Evolutionary conservation across 2,329 filamentous ascomycete species (phyloP).

Genomic region (Hymenoscyphus fructigenus): DNA sequence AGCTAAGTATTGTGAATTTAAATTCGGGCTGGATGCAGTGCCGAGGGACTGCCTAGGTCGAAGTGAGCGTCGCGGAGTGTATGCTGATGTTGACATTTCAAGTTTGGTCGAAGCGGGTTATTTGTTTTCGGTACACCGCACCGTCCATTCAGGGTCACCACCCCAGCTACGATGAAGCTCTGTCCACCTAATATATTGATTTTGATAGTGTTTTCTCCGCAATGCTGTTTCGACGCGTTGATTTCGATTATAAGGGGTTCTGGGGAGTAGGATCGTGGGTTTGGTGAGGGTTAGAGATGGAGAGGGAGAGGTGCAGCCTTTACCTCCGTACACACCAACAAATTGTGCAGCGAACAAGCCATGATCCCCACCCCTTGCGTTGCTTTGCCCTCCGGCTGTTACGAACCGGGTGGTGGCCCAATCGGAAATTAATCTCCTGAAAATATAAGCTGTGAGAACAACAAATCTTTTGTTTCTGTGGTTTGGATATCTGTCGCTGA

Average conservation of each 20-base stretch:
- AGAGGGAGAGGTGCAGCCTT: not conserved
- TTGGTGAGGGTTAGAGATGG: not conserved
- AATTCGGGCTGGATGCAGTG: slow-evolving; percentile 59
- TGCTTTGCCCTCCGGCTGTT: not conserved
- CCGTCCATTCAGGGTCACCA: not conserved
- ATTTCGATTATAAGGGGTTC: not conserved
- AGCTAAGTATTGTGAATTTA: slow-evolving; percentile 41
- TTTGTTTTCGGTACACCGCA: not conserved
- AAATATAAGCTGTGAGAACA: not conserved
- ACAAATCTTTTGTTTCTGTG: not conserved
- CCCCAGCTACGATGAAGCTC: not conserved
- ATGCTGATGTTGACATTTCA: slow-evolving; percentile 13
- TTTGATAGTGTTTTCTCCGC: not conserved
- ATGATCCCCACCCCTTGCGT: not conserved
- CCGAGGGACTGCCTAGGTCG: slow-evolving; percentile 37
- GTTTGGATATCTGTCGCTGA: not conserved
- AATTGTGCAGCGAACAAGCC: not conserved
- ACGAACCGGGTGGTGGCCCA: not conserved
- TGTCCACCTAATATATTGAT: not conserved
- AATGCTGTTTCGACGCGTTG: not conserved
- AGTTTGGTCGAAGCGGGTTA: not conserved
- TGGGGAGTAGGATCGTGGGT: not conserved
- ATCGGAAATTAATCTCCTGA: not conserved
- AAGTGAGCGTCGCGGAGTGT: slow-evolving; percentile 35
- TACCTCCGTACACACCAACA: not conserved